Evolutionary conservation across 108 stramenopile species (phyloP), one percentile per base, ranked within the genome.

Genomic region (Craspedostauros australis): DNA sequence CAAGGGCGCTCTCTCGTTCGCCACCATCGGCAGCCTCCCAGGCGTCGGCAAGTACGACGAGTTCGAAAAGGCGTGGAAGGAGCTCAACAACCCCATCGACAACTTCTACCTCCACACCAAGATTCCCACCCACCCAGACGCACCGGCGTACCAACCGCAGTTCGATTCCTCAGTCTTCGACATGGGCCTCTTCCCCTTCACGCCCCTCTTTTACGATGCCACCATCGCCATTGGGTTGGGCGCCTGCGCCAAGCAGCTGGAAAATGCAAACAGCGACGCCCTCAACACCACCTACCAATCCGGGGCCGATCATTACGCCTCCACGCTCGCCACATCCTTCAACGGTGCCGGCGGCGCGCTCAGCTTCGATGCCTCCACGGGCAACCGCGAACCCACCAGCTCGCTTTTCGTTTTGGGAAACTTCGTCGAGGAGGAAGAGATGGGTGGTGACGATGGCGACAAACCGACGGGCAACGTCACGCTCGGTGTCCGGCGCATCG

Each of bases 141-240:
- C n/a, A n/a, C n/a, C n/a, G n/a, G n/a, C n/a, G n/a, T n/a, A n/a
- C n/a, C n/a, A n/a, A n/a, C n/a, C n/a, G n/a, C n/a, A n/a, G n/a
- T n/a, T n/a, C n/a, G n/a, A n/a, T n/a, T n/a, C n/a, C n/a, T n/a
- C n/a, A n/a, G n/a, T n/a, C 19, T 54, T 3, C 26, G 45, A 3
- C 36, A 59, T 36, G 20, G 22, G 15, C 0, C 42, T 11, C 41
- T 45, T 30, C 19, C 19, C 29, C 28, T 19, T 49, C 37, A 25
- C 52, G 8, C 47, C 57, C 3, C 61, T 80, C 27, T 26, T 64
- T 14, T 80, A 71, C 54, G 79, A 80, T 60, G 56, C 79, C 26
- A 45, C 61, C 21, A 66, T 76, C 31, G 58, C 57, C 11, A 18
- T 73, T 18, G 79, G 79, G 9, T 39, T 80, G 3, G 50, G 72